Conservation (phyloP, 108 stramenopile species). For the Cylindrotheca closterium region DNA sequence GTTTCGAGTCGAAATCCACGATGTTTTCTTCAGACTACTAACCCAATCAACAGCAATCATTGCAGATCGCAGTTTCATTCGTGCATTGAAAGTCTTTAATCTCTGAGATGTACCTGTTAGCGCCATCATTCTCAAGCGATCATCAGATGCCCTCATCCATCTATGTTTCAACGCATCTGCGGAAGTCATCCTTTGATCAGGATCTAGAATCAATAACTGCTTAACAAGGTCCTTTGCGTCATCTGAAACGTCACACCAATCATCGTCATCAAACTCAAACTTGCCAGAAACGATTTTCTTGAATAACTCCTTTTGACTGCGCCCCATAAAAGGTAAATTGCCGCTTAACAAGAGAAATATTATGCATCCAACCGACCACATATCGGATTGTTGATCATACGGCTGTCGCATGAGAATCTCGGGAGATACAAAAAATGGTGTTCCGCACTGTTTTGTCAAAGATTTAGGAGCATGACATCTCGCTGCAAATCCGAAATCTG, state of each 20-base stretch:
- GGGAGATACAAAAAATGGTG: constrained; percentile 95
- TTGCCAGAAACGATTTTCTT: constrained; percentile 70
- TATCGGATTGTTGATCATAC: constrained; percentile 89
- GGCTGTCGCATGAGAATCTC: constrained; percentile 84
- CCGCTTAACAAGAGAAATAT: constrained; percentile 91
- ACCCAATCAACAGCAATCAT: constrained; percentile 80
- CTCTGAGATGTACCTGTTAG: constrained; percentile 58
- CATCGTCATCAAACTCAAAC: constrained; percentile 65
- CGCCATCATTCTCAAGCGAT: constrained; percentile 39
- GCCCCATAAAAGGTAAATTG: constrained; percentile 79
- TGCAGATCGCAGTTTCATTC: constrained; percentile 78
- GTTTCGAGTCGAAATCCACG: constrained; percentile 35
- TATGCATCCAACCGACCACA: constrained; percentile 97
- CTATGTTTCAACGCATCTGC: constrained; percentile 68
- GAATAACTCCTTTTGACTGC: constrained; percentile 74
- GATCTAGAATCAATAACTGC: constrained; percentile 70
- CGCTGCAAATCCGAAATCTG: constrained; percentile 93
- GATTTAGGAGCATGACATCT: constrained; percentile 67
- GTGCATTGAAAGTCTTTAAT: constrained; percentile 88
- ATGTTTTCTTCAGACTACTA: constrained; percentile 39
- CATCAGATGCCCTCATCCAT: constrained; percentile 71
- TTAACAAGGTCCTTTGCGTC: constrained; percentile 87
- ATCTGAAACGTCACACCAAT: constrained; percentile 73
- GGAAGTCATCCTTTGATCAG: constrained; percentile 71
- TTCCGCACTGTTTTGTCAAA: constrained; percentile 85